Conservation (phyloP, 1,284 basidiomycete genomes). For the Coniferiporia sulphurascens region DNA sequence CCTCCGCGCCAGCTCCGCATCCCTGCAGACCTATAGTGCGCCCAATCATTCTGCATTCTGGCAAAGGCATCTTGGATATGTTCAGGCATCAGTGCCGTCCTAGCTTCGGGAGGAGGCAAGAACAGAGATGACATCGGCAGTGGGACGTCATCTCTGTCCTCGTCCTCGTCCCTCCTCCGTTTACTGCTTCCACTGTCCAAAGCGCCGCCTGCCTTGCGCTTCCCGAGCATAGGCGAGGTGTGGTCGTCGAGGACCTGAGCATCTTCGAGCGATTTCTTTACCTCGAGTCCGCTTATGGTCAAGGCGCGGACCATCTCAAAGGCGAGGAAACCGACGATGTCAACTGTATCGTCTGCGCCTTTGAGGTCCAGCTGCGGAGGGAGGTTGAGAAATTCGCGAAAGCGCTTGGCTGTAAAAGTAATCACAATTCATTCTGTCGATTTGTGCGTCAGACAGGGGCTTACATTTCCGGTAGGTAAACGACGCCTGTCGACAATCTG, state of each 20-base stretch:
- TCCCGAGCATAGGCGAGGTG: constrained; percentile 52
- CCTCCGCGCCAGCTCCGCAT: constrained; percentile 87
- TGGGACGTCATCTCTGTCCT: constrained; percentile 48
- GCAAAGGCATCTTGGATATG: constrained; percentile 89
- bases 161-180: constrained; percentile 56
- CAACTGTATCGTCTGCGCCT: constrained; percentile 92
- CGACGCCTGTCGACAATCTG: constrained; percentile 94
- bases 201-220: constrained; percentile 52
- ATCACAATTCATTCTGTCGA: not conserved
- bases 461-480: constrained; percentile 94
- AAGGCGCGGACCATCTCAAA: constrained; percentile 96
- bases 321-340: constrained; percentile 94
- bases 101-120: constrained; percentile 72
- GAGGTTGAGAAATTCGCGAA: constrained; percentile 94
- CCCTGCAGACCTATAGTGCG: constrained; percentile 72
- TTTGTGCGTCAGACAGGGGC: too few relatives aligned
- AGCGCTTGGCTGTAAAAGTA: constrained; percentile 71
- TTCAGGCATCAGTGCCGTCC: constrained; percentile 71
- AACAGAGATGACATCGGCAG: constrained; percentile 71
- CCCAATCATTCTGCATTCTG: constrained; percentile 82
- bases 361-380: constrained; percentile 84
- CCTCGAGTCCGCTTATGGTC: constrained; percentile 79
- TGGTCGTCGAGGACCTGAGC: constrained; percentile 64
- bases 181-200: constrained; percentile 49
- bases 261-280: constrained; percentile 77